Conservation (phyloP, 2,329 filamentous ascomycete genomes). For the Colletotrichum lini region DNA sequence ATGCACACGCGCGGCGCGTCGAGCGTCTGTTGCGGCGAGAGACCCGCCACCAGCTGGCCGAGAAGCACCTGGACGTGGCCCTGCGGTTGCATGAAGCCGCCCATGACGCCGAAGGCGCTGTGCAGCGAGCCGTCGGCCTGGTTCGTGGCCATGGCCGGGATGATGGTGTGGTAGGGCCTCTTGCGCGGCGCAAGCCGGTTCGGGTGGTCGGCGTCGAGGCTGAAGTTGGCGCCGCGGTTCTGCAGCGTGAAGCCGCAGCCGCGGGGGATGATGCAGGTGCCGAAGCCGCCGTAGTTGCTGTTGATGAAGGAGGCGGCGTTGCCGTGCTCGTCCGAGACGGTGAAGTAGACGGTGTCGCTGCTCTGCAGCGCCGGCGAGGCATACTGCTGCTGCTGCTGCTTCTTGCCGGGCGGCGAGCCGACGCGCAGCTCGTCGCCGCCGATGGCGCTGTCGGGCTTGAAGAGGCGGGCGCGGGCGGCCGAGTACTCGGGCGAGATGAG, state of each 20-base stretch:
- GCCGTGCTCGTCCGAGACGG: slow-evolving; percentile 83
- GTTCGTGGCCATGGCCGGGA: slow-evolving; percentile 91
- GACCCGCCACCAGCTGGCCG: slow-evolving; percentile 86
- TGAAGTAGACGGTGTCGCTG: slow-evolving; percentile 96
- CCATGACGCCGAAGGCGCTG: slow-evolving; percentile 95
- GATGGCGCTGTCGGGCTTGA: slow-evolving; percentile 73
- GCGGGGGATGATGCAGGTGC: slow-evolving; percentile 85
- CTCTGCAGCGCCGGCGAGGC: slow-evolving; percentile 82
- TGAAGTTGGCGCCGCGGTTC: slow-evolving; percentile 92
- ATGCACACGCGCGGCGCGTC: slow-evolving; percentile 95
- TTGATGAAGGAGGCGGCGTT: slow-evolving; percentile 98
- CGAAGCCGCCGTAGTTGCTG: slow-evolving; percentile 92
- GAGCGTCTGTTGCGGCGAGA: slow-evolving; percentile 88
- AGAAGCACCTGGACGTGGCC: slow-evolving; percentile 94
- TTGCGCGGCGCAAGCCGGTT: slow-evolving; percentile 87
- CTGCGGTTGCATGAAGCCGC: slow-evolving; percentile 98
- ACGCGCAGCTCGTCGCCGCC: slow-evolving; percentile 67
- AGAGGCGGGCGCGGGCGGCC: slow-evolving; percentile 74
- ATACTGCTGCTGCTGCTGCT: slow-evolving; percentile 50
- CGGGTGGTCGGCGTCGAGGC: slow-evolving; percentile 78
- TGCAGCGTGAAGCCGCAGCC: slow-evolving; percentile 95
- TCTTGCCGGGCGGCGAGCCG: slow-evolving; percentile 63
- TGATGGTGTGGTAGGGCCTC: slow-evolving; percentile 97
- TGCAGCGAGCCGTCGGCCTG: slow-evolving; percentile 80
- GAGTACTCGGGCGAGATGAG: slow-evolving; percentile 84